Evolutionary conservation across 768 basidiomycete species (phyloP).

Genomic region (Leccinellum luteum): DNA sequence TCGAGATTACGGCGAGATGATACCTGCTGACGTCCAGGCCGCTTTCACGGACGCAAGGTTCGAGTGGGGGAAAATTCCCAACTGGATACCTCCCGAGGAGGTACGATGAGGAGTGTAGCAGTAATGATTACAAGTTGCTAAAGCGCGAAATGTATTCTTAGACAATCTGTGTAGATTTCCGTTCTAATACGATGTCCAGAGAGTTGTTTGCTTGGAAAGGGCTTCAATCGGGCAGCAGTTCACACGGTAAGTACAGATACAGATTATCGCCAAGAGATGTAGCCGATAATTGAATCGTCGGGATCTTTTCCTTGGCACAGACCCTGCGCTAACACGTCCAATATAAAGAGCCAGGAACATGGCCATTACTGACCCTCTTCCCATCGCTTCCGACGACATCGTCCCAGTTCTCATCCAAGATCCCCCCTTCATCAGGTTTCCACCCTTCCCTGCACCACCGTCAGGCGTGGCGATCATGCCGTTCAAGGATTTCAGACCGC

Average conservation of each 20-base stretch:
- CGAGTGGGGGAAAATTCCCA: conserved; percentile 68
- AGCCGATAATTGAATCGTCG: conserved; percentile 13
- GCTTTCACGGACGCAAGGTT: conserved; percentile 60
- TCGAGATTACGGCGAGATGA: conserved; percentile 50
- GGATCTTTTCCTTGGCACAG: conserved; percentile 2
- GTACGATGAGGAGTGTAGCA: conserved; percentile 17
- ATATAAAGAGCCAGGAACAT: conserved; percentile 14
- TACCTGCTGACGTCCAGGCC: conserved; percentile 49
- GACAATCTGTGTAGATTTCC: not conserved
- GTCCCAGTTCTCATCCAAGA: conserved; percentile 11
- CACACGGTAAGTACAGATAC: not conserved
- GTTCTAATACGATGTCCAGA: not conserved
- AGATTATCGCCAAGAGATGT: conserved; percentile 18
- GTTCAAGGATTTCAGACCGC: conserved; percentile 55
- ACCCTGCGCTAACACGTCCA: conserved; percentile 15
- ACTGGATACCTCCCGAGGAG: conserved; percentile 69
- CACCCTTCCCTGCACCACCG: conserved; percentile 47
- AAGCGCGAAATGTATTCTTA: conserved; percentile 6
- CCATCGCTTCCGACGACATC: conserved; percentile 15
- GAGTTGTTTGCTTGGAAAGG: too few species aligned
- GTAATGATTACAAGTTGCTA: not conserved
- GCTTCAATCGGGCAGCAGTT: too few species aligned
- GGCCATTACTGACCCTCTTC: conserved; percentile 12
- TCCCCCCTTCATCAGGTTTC: conserved; percentile 35
- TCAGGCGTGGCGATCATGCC: conserved; percentile 48